Conservation (phyloP, 495 filamentous ascomycete genomes). For the Margaritispora aquatica region DNA sequence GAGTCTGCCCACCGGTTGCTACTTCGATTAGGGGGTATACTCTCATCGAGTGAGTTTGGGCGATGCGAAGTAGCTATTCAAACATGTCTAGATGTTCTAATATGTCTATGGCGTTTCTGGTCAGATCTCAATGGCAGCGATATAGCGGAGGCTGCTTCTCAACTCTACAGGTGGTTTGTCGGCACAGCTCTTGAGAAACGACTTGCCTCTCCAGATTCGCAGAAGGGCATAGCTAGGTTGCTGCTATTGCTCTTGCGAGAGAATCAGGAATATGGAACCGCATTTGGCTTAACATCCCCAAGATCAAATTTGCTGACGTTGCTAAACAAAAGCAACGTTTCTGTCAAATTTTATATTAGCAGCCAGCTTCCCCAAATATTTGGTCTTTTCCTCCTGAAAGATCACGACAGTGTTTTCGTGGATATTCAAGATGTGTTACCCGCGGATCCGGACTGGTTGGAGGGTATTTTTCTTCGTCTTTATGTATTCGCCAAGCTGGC, state of each 20-base stretch:
- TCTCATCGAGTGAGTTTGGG: slow-evolving; percentile 21
- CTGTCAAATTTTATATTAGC: slow-evolving; percentile 70
- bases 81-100: slow-evolving; percentile 65
- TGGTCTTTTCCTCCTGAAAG: slow-evolving; percentile 64
- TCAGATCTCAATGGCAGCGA: slow-evolving; percentile 40
- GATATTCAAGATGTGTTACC: slow-evolving; percentile 72
- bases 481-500: slow-evolving; percentile 69
- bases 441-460: slow-evolving; percentile 57
- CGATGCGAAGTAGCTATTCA: slow-evolving; percentile 71
- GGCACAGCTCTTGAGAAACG: slow-evolving; percentile 53
- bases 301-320: slow-evolving; percentile 70
- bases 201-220: slow-evolving; percentile 60
- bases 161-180: slow-evolving; percentile 78
- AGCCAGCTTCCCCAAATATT: slow-evolving; percentile 68
- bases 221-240: slow-evolving; percentile 57
- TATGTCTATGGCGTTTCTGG: slow-evolving; percentile 60
- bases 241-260: slow-evolving; percentile 60
- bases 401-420: slow-evolving; percentile 75
- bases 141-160: slow-evolving; percentile 52
- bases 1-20: slow-evolving; percentile 39
- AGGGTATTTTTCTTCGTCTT: slow-evolving; percentile 82
- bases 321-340: slow-evolving; percentile 53
- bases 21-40: slow-evolving; percentile 28
- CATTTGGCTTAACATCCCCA: slow-evolving; percentile 53
- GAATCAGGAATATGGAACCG: slow-evolving; percentile 54